A percentile compares a stretch with the other conserved stretches of the same genome.
phyloP scores from a whole-genome alignment of 108 stramenopile species.

The Pseudonitzschia delicatissima region DNA sequence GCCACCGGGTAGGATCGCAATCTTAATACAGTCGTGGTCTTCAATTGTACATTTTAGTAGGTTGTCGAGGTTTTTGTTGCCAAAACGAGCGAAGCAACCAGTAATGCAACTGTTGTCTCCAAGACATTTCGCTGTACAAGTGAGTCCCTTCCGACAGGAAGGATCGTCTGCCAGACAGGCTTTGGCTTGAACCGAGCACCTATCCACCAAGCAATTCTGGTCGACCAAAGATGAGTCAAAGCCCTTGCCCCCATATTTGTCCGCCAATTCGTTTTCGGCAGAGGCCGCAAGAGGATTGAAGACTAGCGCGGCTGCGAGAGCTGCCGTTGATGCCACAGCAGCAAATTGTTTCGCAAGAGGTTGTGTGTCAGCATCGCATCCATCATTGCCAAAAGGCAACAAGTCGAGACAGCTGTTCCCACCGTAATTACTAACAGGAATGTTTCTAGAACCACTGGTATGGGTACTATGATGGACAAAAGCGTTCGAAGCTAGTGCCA shows the following conservation, averaged over 20 bases:
- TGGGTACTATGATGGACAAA: constrained; percentile 1
- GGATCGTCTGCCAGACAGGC: constrained; percentile 86
- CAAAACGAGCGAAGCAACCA: constrained; percentile 96
- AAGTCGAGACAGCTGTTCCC: neutral
- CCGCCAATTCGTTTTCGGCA: constrained; percentile 86
- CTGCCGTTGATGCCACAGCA: constrained; percentile 6
- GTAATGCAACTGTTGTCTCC: constrained; percentile 94
- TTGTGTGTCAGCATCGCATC: neutral
- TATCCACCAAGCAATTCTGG: constrained; percentile 78
- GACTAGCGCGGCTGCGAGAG: constrained; percentile 28
- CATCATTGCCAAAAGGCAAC: neutral
- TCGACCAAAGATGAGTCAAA: constrained; percentile 86
- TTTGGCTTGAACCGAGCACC: constrained; percentile 81
- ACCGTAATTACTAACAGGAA: no score
- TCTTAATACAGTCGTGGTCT: constrained; percentile 96
- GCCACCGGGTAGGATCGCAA: constrained; percentile 89
- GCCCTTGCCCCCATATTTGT: constrained; percentile 80
- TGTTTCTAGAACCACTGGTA: neutral
- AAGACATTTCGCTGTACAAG: constrained; percentile 91
- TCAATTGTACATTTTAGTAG: constrained; percentile 94
- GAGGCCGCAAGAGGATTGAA: constrained; percentile 41
- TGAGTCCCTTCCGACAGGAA: constrained; percentile 87
- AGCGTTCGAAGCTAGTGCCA: constrained; percentile 5
- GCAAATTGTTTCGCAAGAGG: neutral
- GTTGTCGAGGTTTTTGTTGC: constrained; percentile 87